Evolutionary conservation across 129 eudicot genomes (phyloP), one percentile per base, ranked within the genome.

Genomic region (Lactuca sativa): DNA sequence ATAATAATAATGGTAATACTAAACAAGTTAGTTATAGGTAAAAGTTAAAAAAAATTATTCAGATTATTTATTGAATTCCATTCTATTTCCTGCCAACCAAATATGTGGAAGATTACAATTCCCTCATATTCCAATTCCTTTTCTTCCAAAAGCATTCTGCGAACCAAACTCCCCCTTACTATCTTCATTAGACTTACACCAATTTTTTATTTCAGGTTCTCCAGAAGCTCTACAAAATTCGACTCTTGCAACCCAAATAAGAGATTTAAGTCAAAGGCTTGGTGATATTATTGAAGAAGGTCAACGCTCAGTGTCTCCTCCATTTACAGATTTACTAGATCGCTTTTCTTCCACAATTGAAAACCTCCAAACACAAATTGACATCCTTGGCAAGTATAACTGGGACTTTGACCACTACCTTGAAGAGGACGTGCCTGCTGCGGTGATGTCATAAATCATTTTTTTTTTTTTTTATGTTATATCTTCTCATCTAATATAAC

Each of bases 371-470:
- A 83, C 61, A 56, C 91, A 82, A 61, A 74, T 88, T 66, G 82
- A 78, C 80, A 80, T 85, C 13, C 71, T 78, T 70, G 79, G 72
- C 43, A 88, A 88, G 67, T 85, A 81, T 78, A 79, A 83, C 62
- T 88, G 96, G 96, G 96, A 88, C 83, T 83, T 88, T 56, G 96
- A 88, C 82, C 87, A 88, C 74, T 88, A 83, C 65, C 72, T 88
- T 41, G 84, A 85, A 69, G 90, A 85, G 67, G 96, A 88, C 73
- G 84, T 88, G 41, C 96, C 96, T 66, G 73, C 86, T 44, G 96
- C 88, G 82, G 96, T 88, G 77, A 80, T 80, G 76, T 30, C 71
- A 64, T 48, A 40, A 33, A 48, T 31, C 65, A 71, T 15, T 55
- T 18, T 12, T 59, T 70, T 51, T 37, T 6, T 1, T 8, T 7